Evolutionary conservation across 768 basidiomycete genomes (phyloP).

Genomic region (Mycena alexandri): DNA sequence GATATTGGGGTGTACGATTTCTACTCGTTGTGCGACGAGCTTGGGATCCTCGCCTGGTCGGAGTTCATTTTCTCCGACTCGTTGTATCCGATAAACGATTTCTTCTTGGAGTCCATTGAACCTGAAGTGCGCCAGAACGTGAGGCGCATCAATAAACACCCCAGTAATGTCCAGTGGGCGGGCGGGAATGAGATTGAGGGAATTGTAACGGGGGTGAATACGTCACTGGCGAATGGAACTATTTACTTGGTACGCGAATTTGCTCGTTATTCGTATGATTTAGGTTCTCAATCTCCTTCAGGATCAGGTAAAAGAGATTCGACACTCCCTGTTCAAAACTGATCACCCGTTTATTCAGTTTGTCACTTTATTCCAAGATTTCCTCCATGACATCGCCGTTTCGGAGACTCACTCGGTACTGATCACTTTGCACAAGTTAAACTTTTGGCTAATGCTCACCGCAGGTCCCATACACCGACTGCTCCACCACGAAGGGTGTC

Average conservation of each 20-base stretch:
- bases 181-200: constrained; percentile 73
- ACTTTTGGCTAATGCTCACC: neutral
- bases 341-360: constrained; percentile 57
- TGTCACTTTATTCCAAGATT: constrained; percentile 64
- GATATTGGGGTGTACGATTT: constrained; percentile 66
- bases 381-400: constrained; percentile 60
- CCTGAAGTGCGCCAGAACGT: constrained; percentile 71
- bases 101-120: constrained; percentile 62
- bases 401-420: constrained; percentile 65
- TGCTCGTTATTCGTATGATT: constrained; percentile 8
- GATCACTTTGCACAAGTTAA: neutral
- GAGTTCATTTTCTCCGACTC: constrained; percentile 73
- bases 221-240: constrained; percentile 54
- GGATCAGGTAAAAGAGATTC: constrained; percentile 33
- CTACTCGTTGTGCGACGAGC: constrained; percentile 69
- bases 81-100: constrained; percentile 67
- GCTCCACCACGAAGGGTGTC: constrained; percentile 69
- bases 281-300: neutral
- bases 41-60: constrained; percentile 72
- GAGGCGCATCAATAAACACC: constrained; percentile 65
- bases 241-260: constrained; percentile 56
- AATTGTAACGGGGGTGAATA: constrained; percentile 57
- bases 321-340: too few species aligned
- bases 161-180: constrained; percentile 71
- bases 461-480: constrained; percentile 70